phyloP scores from a whole-genome alignment of 306 rosid species.

The Dryas octopetala region DNA sequence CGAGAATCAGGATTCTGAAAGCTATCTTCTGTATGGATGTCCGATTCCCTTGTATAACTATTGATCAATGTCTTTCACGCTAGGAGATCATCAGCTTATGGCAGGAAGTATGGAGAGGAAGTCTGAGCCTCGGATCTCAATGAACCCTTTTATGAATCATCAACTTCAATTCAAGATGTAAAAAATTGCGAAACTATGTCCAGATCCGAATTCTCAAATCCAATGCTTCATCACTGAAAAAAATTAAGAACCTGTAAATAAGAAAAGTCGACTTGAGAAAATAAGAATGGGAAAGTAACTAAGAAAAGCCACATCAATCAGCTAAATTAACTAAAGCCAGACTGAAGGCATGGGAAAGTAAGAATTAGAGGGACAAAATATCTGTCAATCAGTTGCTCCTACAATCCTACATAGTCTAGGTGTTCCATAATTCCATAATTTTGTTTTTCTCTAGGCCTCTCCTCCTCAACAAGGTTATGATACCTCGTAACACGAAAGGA shows the following conservation, averaged over 20 bases:
- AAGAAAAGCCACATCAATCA: neutral
- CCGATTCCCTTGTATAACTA: no score
- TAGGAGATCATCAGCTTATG: no score
- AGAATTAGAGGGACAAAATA: neutral
- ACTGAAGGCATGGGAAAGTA: neutral
- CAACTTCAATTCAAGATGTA: neutral
- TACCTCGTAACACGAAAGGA: neutral
- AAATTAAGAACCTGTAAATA: neutral
- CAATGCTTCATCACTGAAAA: neutral
- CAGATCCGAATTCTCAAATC: neutral
- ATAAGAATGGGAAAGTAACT: neutral
- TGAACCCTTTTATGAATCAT: neutral
- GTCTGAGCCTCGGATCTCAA: neutral
- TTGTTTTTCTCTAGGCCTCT: neutral
- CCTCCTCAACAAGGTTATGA: no score
- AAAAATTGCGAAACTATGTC: neutral
- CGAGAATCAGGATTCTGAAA: no score
- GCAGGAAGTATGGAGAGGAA: no score
- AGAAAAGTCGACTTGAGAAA: no score
- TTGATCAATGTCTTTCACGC: no score
- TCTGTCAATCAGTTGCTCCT: neutral
- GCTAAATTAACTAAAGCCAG: neutral
- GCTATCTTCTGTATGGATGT: no score
- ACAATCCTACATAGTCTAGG: neutral
- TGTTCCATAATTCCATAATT: neutral